Percentiles rank a stretch among this genome's conserved stretches.
Conservation (phyloP, 805 yeast genomes). For the Blastobotrys terrestris region DNA sequence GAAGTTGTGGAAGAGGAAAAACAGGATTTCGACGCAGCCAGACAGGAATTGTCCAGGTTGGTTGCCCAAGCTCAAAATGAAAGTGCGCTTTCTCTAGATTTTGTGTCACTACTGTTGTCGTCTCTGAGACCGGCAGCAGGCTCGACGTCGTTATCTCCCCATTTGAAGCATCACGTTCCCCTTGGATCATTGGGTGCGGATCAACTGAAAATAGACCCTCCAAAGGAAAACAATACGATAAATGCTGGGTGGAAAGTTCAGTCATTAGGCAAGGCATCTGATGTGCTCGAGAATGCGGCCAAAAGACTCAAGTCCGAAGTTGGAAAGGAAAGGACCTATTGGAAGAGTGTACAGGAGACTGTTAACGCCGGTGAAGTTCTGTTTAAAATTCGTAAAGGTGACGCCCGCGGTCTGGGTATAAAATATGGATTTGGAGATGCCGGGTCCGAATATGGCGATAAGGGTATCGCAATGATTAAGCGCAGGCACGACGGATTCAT, state of each 20-base stretch:
- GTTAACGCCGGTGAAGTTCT: conserved; percentile 51
- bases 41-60: conserved; percentile 22
- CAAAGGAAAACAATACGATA: conserved; percentile 34
- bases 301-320: conserved; percentile 48
- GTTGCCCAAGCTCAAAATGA: conserved; percentile 70
- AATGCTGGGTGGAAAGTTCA: conserved; percentile 83
- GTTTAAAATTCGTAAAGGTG: conserved; percentile 58
- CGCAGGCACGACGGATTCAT: conserved; percentile 44
- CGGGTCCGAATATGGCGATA: conserved; percentile 70
- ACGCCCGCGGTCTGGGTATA: conserved; percentile 58
- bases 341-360: conserved; percentile 47
- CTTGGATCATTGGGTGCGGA: conserved; percentile 57
- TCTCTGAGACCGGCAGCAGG: conserved; percentile 82
- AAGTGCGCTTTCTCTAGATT: conserved; percentile 80
- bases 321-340: conserved; percentile 56
- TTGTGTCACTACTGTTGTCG: conserved; percentile 76
- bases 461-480: conserved; percentile 68
- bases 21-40: conserved; percentile 21
- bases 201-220: conserved; percentile 18
- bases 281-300: conserved; percentile 46
- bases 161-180: conserved; percentile 64
- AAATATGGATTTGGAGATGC: conserved; percentile 90
- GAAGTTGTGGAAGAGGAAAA: conserved; percentile 6
- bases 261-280: conserved; percentile 52
- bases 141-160: conserved; percentile 81